phyloP scores from a whole-genome alignment of 495 filamentous ascomycete genomes.

The Penicillium macrosclerotiorum region DNA sequence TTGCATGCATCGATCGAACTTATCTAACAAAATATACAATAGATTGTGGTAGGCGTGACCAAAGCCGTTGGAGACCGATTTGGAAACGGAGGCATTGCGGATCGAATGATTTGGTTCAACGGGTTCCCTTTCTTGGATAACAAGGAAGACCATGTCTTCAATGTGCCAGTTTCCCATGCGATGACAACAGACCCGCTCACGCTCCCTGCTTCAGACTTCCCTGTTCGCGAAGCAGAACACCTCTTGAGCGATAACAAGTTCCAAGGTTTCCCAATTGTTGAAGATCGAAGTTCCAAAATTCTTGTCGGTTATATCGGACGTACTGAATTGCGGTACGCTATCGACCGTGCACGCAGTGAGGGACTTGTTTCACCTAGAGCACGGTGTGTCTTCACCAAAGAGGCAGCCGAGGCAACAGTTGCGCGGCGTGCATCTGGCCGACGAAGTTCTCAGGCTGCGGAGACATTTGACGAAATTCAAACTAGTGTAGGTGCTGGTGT shows the following conservation, averaged over 20 bases:
- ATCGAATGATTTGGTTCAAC: conserved; percentile 99
- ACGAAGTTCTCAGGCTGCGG: conserved; percentile 38
- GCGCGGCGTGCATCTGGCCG: conserved; percentile 34
- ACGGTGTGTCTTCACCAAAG: conserved; percentile 75
- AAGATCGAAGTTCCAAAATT: conserved; percentile 65
- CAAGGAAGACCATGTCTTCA: conserved; percentile 97
- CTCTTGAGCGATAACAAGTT: conserved; percentile 79
- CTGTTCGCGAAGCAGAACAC: conserved; percentile 68
- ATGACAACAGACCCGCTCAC: conserved; percentile 79
- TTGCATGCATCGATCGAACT: neutral
- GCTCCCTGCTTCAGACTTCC: conserved; percentile 73
- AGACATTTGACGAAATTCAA: conserved; percentile 65
- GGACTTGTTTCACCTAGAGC: conserved; percentile 66
- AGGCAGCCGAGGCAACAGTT: conserved; percentile 43
- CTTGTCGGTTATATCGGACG: conserved; percentile 93
- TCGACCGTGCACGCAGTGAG: conserved; percentile 77
- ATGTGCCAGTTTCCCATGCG: conserved; percentile 87
- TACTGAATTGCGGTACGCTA: conserved; percentile 89
- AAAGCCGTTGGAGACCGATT: conserved; percentile 91
- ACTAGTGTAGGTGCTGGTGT: conserved; percentile 53
- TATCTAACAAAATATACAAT: conserved; percentile 15
- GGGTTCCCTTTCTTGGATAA: conserved; percentile 97
- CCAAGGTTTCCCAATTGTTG: conserved; percentile 93
- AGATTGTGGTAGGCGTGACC: conserved; percentile 94
- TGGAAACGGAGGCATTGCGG: conserved; percentile 93